A percentile compares a stretch with the other conserved stretches of the same genome.
phyloP scores from a whole-genome alignment of 257 asterid genomes.

The Solanum paucissectum region DNA sequence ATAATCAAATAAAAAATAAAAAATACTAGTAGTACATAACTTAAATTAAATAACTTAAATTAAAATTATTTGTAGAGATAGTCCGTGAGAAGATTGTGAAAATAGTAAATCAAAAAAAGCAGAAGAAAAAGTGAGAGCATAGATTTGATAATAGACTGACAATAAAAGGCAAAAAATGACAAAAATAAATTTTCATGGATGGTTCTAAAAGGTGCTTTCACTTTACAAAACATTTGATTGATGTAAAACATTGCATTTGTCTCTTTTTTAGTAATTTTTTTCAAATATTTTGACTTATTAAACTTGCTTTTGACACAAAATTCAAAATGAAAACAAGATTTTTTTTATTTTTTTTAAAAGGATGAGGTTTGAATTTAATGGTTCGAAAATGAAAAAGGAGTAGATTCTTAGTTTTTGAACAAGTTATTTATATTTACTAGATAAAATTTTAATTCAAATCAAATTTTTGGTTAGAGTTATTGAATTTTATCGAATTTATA shows the following conservation, averaged over 20 bases:
- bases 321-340: neutral
- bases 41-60: neutral
- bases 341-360: neutral
- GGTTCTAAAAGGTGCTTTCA: neutral
- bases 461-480: neutral
- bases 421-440: neutral
- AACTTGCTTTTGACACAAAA: neutral
- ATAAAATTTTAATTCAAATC: neutral
- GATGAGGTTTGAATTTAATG: neutral
- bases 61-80: neutral
- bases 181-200: neutral
- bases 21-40: neutral
- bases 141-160: neutral
- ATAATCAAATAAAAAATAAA: neutral
- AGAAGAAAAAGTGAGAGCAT: neutral
- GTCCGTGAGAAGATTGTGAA: neutral
- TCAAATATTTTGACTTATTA: neutral
- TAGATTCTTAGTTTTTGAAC: neutral
- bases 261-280: neutral
- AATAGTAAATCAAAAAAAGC: neutral
- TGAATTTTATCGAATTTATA: neutral
- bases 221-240: neutral
- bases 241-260: neutral
- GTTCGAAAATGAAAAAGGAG: neutral
- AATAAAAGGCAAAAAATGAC: neutral